Evolutionary conservation across 305 asterid genomes (phyloP).

Genomic region (Andrographis paniculata): DNA sequence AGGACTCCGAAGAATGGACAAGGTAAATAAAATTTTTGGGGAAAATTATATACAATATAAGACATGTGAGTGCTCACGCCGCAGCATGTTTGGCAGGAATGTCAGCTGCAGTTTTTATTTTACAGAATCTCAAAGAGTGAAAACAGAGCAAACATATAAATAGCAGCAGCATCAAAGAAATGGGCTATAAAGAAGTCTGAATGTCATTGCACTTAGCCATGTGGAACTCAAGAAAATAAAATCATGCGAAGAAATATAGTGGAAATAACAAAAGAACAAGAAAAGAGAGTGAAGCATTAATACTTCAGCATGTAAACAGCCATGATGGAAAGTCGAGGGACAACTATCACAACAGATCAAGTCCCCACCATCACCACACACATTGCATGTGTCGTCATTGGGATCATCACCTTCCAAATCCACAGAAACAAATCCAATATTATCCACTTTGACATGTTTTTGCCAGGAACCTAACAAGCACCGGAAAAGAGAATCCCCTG

Average conservation of each 20-base stretch:
- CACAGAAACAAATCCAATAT: slow-evolving; percentile 47
- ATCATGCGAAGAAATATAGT: slow-evolving; percentile 10
- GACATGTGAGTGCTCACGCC: slow-evolving; percentile 12
- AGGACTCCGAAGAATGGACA: no score
- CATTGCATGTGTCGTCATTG: slow-evolving; percentile 85
- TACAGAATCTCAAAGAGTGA: slow-evolving; percentile 2
- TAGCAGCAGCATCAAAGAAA: background rate
- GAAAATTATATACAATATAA: slow-evolving; percentile 4
- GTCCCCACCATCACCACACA: slow-evolving; percentile 96
- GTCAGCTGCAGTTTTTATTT: background rate
- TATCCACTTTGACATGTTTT: slow-evolving; percentile 39
- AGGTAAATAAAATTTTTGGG: no score
- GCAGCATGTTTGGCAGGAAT: background rate
- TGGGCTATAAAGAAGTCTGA: no score
- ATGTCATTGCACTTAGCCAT: no score
- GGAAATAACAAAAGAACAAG: slow-evolving; percentile 7
- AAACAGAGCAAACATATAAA: background rate
- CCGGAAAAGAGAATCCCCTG: slow-evolving; percentile 61
- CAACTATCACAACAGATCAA: slow-evolving; percentile 91
- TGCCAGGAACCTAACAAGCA: slow-evolving; percentile 76
- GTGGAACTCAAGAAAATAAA: background rate
- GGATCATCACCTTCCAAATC: slow-evolving; percentile 80
- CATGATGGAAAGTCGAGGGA: slow-evolving; percentile 91
- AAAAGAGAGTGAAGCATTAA: slow-evolving; percentile 15
- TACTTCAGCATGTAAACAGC: slow-evolving; percentile 78